Evolutionary conservation across 2,329 filamentous ascomycete species (phyloP).

Genomic region (Neonectria coccinea): DNA sequence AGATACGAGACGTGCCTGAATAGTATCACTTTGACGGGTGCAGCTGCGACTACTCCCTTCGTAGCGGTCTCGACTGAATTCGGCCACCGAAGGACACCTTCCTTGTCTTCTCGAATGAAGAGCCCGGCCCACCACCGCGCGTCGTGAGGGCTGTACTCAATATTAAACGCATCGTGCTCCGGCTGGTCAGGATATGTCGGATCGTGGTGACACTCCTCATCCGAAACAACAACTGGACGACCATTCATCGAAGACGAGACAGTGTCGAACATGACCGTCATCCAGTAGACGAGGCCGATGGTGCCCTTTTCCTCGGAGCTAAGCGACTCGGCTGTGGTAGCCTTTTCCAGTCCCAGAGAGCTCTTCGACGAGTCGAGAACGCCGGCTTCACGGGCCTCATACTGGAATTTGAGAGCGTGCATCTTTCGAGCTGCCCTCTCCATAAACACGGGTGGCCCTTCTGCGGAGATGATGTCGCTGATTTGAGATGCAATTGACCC

Average conservation of each 20-base stretch:
- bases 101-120: slow-evolving; percentile 49
- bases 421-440: slow-evolving; percentile 55
- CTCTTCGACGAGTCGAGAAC: slow-evolving; percentile 43
- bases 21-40: slow-evolving; percentile 69
- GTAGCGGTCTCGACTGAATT: slow-evolving; percentile 66
- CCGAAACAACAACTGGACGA: slow-evolving; percentile 51
- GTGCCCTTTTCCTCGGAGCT: slow-evolving; percentile 56
- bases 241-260: slow-evolving; percentile 65
- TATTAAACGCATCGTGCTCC: slow-evolving; percentile 35
- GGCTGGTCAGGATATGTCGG: slow-evolving; percentile 41
- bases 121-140: slow-evolving; percentile 51
- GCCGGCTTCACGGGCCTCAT: slow-evolving; percentile 47
- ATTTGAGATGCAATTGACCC: slow-evolving; percentile 47
- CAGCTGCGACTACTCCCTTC: slow-evolving; percentile 61
- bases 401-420: slow-evolving; percentile 52
- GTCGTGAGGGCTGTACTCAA: slow-evolving; percentile 38
- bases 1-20: slow-evolving; percentile 68
- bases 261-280: slow-evolving; percentile 71
- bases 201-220: slow-evolving; percentile 56
- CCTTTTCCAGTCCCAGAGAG: slow-evolving; percentile 42
- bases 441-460: slow-evolving; percentile 47
- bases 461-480: slow-evolving; percentile 45
- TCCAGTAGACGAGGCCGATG: slow-evolving; percentile 68
- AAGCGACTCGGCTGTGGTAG: slow-evolving; percentile 35
- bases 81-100: slow-evolving; percentile 59